These are phyloP conservation scores for Hypoxylon fuscum DNA, from an alignment of 495 filamentous ascomycete species.

Conservation along the genomic window DNA sequence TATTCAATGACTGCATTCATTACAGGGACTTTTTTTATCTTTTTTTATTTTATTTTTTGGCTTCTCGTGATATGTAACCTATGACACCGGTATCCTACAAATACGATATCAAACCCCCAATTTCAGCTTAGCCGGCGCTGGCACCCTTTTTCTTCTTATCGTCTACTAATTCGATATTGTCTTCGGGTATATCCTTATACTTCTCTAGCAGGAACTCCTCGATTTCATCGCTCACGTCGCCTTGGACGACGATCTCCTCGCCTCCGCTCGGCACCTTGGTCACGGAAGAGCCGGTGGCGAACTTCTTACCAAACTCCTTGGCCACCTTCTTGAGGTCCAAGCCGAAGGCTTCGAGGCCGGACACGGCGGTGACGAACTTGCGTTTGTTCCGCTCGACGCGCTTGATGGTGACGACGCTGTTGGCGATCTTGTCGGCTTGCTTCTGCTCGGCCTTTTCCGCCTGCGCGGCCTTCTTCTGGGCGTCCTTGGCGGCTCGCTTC, in stretches of 20 bases:
- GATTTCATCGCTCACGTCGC: constrained; percentile 94
- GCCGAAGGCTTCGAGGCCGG: constrained; percentile 87
- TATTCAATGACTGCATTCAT: constrained; percentile 10
- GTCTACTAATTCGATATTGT: constrained; percentile 93
- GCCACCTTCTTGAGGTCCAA: constrained; percentile 92
- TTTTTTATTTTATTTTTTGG: no score
- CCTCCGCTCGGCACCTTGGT: constrained; percentile 86
- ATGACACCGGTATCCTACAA: not conserved
- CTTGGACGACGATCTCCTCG: constrained; percentile 98
- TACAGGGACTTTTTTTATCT: no score
- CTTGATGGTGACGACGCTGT: constrained; percentile 88
- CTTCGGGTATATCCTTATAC: constrained; percentile 85
- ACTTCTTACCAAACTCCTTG: constrained; percentile 89
- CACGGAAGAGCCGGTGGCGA: constrained; percentile 92
- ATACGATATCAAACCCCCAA: constrained; percentile 3
- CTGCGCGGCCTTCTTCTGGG: constrained; percentile 92
- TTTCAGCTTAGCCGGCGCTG: constrained; percentile 30
- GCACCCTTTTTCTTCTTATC: constrained; percentile 88
- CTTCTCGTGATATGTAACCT: no score
- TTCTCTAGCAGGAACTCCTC: constrained; percentile 88
- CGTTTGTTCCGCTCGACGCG: constrained; percentile 97
- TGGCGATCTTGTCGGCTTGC: constrained; percentile 76
- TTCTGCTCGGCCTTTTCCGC: constrained; percentile 84
- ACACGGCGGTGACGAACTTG: constrained; percentile 92
- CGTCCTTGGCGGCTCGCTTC: constrained; percentile 92